phyloP scores from a whole-genome alignment of 2,329 filamentous ascomycete species.

The Monosporascus sp. region DNA sequence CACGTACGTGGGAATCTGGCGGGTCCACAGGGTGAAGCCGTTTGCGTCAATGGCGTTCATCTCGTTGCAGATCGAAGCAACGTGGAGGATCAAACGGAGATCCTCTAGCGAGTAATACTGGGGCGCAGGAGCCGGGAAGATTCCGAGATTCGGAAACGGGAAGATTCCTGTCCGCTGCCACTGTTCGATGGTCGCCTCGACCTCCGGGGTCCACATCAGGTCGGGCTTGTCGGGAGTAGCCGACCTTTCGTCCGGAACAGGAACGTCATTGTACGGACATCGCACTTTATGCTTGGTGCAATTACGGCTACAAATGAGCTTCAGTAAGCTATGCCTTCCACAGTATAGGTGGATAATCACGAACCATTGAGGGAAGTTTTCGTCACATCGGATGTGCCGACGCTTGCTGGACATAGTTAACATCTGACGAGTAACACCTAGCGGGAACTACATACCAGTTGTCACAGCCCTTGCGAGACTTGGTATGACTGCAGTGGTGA shows the following conservation, averaged over 20 bases:
- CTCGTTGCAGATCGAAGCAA: slow-evolving; percentile 79
- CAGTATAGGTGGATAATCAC: slow-evolving; percentile 25
- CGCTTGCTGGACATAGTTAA: slow-evolving; percentile 56
- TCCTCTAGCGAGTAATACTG: slow-evolving; percentile 71
- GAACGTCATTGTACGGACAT: slow-evolving; percentile 93
- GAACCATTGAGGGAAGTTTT: slow-evolving; percentile 96
- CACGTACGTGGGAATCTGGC: slow-evolving; percentile 83
- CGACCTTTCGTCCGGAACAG: slow-evolving; percentile 58
- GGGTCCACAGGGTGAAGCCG: slow-evolving; percentile 86
- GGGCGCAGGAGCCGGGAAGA: slow-evolving; percentile 70
- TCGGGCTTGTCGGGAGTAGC: slow-evolving; percentile 58
- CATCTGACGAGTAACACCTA: slow-evolving; percentile 1
- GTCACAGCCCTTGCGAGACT: slow-evolving; percentile 96
- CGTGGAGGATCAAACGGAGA: slow-evolving; percentile 83
- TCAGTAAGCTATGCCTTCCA: slow-evolving; percentile 3
- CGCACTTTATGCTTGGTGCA: slow-evolving; percentile 98
- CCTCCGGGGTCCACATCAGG: slow-evolving; percentile 80
- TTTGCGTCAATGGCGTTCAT: slow-evolving; percentile 71
- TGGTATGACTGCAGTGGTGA: slow-evolving; percentile 70
- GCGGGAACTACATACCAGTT: slow-evolving; percentile 57
- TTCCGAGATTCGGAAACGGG: slow-evolving; percentile 74
- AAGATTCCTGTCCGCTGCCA: slow-evolving; percentile 84
- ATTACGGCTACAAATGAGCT: slow-evolving; percentile 64
- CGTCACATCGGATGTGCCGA: slow-evolving; percentile 95
- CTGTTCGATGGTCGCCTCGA: slow-evolving; percentile 71